A percentile compares a stretch with the other conserved stretches of the same genome.
Conservation (phyloP, 331 rosid genomes). For the Cydonia oblonga region DNA sequence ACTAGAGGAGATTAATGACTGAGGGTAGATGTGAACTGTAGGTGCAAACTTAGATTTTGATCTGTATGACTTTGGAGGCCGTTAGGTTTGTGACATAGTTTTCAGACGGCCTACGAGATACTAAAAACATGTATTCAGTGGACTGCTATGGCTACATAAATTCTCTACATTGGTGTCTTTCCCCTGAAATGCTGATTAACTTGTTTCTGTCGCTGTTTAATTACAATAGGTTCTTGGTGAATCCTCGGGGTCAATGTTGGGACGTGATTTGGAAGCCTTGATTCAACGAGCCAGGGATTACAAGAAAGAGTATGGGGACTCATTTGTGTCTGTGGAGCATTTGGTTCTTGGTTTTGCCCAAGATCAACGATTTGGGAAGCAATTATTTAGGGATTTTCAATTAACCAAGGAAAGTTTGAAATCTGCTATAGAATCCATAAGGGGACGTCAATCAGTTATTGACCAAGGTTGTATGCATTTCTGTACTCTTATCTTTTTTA, state of each 20-base stretch:
- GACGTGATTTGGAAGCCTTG: constrained; percentile 94
- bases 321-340: constrained; percentile 95
- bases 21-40: not conserved
- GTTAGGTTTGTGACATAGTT: not conserved
- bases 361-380: constrained; percentile 86
- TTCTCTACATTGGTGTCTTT: not conserved
- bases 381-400: constrained; percentile 71
- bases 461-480: constrained; percentile 19
- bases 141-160: not conserved
- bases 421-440: constrained; percentile 71
- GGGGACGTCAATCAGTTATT: constrained; percentile 91
- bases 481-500: not conserved
- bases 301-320: constrained; percentile 89
- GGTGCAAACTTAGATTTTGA: not conserved
- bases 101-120: not conserved
- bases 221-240: constrained; percentile 72
- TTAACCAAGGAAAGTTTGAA: constrained; percentile 51
- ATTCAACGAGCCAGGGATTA: constrained; percentile 79
- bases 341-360: constrained; percentile 76
- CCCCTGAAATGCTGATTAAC: not conserved
- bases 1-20: not conserved
- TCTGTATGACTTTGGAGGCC: not conserved
- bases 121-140: not conserved
- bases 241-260: constrained; percentile 75
- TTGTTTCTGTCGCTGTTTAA: constrained; percentile 4